Evolutionary conservation across 2,329 filamentous ascomycete species (phyloP).

Genomic region (Alternaria gansuensis): DNA sequence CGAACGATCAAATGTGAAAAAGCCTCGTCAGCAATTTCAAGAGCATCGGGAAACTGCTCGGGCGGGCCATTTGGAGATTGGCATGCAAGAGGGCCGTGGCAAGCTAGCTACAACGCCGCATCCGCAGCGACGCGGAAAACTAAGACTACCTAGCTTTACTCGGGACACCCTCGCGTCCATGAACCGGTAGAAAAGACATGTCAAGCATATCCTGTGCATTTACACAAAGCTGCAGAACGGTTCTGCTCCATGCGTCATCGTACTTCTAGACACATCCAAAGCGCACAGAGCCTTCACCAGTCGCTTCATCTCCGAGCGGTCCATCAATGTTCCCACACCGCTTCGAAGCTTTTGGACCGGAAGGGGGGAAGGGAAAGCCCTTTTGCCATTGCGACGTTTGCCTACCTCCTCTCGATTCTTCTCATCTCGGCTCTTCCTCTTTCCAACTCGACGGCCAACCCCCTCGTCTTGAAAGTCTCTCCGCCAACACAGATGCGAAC

Average conservation of each 20-base stretch:
- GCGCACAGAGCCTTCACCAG: slow-evolving; percentile 9
- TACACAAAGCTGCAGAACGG: slow-evolving; percentile 8
- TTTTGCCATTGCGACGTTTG: slow-evolving; percentile 10
- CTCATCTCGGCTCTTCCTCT: slow-evolving; percentile 44
- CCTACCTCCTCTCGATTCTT: slow-evolving; percentile 40
- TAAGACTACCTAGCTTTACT: background rate
- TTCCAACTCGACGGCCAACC: slow-evolving; percentile 44
- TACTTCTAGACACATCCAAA: slow-evolving; percentile 9
- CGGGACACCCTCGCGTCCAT: slow-evolving; percentile 1
- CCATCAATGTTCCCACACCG: slow-evolving; percentile 2
- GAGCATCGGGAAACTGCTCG: slow-evolving; percentile 17
- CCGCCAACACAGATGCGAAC: slow-evolving; percentile 48
- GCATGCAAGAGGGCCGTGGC: slow-evolving; percentile 12
- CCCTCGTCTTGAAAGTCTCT: slow-evolving; percentile 37
- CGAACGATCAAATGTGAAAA: slow-evolving; percentile 20
- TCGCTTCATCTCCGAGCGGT: slow-evolving; percentile 6
- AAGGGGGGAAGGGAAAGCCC: slow-evolving; percentile 1
- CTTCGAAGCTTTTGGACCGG: slow-evolving; percentile 5
- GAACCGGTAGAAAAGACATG: background rate
- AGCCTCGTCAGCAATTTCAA: slow-evolving; percentile 30
- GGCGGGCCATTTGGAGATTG: slow-evolving; percentile 13
- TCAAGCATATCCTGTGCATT: slow-evolving; percentile 4
- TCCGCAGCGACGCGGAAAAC: background rate
- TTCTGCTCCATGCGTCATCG: background rate
- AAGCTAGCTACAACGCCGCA: slow-evolving; percentile 6